Evolutionary conservation across 352 stramenopile species (phyloP).

Genomic region (Globisporangium orthogonon): DNA sequence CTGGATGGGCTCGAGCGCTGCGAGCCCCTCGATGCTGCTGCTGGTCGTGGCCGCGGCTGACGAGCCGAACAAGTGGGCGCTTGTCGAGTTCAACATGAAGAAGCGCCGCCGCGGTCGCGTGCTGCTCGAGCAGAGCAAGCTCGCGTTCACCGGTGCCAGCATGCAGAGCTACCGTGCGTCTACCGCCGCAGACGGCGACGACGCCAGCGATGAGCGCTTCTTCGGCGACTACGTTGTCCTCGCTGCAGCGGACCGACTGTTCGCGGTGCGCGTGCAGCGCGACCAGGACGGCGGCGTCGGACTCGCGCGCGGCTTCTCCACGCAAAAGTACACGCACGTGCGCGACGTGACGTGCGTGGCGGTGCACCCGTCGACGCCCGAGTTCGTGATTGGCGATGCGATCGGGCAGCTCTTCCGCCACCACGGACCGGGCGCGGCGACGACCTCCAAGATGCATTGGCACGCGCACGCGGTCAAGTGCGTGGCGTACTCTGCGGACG

Average conservation of each 20-base stretch:
- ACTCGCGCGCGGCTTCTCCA: constrained; percentile 19
- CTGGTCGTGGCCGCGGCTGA: constrained; percentile 23
- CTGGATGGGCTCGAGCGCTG: constrained; percentile 63
- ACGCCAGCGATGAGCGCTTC: constrained; percentile 10
- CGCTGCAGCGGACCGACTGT: constrained; percentile 23
- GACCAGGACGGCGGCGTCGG: constrained; percentile 23
- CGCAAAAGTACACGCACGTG: constrained; percentile 40
- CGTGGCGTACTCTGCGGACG: constrained; percentile 67
- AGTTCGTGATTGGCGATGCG: constrained; percentile 65
- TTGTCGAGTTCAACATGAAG: constrained; percentile 73
- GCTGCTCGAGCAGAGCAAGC: constrained; percentile 40
- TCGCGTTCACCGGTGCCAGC: constrained; percentile 35
- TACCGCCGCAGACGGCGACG: not conserved
- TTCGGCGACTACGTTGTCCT: constrained; percentile 50
- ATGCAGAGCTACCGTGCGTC: constrained; percentile 47
- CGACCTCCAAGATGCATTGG: constrained; percentile 75
- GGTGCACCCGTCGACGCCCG: constrained; percentile 32
- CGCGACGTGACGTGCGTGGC: constrained; percentile 55
- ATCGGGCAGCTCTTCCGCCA: constrained; percentile 63
- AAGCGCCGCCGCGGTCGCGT: constrained; percentile 43
- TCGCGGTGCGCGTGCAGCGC: constrained; percentile 33
- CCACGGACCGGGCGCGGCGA: constrained; percentile 16
- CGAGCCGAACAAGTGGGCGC: constrained; percentile 30
- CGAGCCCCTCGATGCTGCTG: constrained; percentile 53
- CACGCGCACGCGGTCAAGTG: constrained; percentile 76